Conservation (phyloP, 1,284 basidiomycete species). For the Mycena citricolor region DNA sequence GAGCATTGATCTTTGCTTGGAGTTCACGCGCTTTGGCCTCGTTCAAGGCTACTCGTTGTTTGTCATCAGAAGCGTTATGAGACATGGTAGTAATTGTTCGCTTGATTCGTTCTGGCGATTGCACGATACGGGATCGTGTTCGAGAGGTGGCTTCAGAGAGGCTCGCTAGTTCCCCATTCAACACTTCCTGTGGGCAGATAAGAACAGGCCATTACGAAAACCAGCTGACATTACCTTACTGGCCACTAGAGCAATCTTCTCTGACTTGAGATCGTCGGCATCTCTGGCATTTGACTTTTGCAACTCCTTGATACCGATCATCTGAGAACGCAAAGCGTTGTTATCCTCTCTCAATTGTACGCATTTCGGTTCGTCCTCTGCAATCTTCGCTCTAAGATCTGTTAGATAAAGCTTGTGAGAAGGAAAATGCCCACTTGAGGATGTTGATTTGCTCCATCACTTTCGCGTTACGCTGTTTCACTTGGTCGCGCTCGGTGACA, state of each 20-base stretch:
- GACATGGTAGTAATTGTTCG: constrained; percentile 76
- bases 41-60: constrained; percentile 56
- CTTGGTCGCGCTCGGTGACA: constrained; percentile 54
- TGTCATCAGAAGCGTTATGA: constrained; percentile 56
- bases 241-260: constrained; percentile 57
- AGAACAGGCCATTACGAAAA: neutral
- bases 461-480: constrained; percentile 51
- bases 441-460: constrained; percentile 54
- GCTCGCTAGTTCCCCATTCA: constrained; percentile 57
- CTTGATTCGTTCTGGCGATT: constrained; percentile 84
- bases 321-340: constrained; percentile 56
- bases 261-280: constrained; percentile 66
- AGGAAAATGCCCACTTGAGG: constrained; percentile 56
- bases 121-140: constrained; percentile 74
- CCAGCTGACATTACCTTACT: constrained; percentile 45
- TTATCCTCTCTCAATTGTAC: constrained; percentile 64
- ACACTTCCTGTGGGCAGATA: constrained; percentile 45
- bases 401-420: neutral
- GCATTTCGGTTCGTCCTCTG: constrained; percentile 70
- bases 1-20: constrained; percentile 67
- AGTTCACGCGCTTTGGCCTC: constrained; percentile 76
- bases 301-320: constrained; percentile 67
- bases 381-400: constrained; percentile 55
- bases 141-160: constrained; percentile 59
- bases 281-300: constrained; percentile 58